Percentiles rank a stretch among this genome's conserved stretches.
Evolutionary conservation across 1,139 yeast genomes (phyloP).

Genomic region (Scheffersomyces cryptocercus): DNA sequence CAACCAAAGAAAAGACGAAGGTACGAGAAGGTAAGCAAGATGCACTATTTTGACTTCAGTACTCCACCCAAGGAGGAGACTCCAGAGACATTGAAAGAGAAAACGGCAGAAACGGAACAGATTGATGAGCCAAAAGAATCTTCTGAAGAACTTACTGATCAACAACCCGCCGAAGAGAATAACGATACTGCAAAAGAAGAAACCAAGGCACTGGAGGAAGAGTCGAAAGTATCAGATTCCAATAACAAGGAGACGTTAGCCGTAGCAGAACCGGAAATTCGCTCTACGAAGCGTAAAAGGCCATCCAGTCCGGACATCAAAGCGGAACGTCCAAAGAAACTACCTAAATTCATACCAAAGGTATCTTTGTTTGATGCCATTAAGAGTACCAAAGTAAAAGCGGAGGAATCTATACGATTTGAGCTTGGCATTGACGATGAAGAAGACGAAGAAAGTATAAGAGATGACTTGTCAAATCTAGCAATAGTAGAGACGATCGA

Average conservation of each 20-base stretch:
- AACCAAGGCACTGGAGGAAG: neutral
- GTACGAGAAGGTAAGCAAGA: slow-evolving; percentile 31
- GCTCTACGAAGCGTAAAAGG: neutral
- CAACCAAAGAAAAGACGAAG: slow-evolving; percentile 28
- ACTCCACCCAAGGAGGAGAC: slow-evolving; percentile 4
- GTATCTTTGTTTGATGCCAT: slow-evolving; percentile 37
- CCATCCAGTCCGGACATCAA: neutral
- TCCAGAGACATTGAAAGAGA: neutral
- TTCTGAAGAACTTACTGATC: neutral
- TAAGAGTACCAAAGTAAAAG: slow-evolving; percentile 28
- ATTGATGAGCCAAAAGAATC: neutral
- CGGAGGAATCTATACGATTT: slow-evolving; percentile 23
- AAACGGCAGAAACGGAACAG: neutral
- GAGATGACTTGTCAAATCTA: slow-evolving; percentile 18
- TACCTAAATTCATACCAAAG: slow-evolving; percentile 18
- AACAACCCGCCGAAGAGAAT: neutral
- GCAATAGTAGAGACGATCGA: slow-evolving; percentile 40
- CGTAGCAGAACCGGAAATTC: neutral
- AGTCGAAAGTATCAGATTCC: neutral
- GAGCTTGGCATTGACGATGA: slow-evolving; percentile 29
- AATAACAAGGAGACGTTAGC: neutral
- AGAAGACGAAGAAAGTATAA: slow-evolving; percentile 3
- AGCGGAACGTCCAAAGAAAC: slow-evolving; percentile 4
- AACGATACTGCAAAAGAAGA: neutral
- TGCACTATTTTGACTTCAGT: slow-evolving; percentile 36